Evolutionary conservation across 202 grass and related monocot genomes (phyloP), one percentile per base, ranked within the genome.

Genomic region (Eragrostis tef): DNA sequence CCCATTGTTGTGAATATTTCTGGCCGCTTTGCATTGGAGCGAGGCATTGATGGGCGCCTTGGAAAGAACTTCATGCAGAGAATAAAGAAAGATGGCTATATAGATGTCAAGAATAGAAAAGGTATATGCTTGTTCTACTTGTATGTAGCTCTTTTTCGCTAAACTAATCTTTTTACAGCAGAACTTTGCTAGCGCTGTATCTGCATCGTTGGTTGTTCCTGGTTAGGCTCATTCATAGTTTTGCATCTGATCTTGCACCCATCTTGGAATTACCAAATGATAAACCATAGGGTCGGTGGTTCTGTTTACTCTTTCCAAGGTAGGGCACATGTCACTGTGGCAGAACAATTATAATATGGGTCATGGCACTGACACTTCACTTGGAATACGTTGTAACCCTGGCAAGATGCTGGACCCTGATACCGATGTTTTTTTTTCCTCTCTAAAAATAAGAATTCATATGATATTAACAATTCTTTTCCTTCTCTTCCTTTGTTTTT

Each of bases 31-130:
- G 90, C 86, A 59, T 85, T 98, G 60, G 78, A 93, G 68, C 73
- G 86, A 84, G 92, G 92, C 46, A 98, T 98, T 20, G 82, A 91
- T 58, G 90, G 46, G n/a, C 84, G 82, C 15, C 78, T 98, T 50
- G 95, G 95, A n/a, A 90, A 88, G 77, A 84, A 92, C 24, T 98
- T 88, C 80, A 82, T 94, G 85, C 80, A 84, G 62, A 91, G 77
- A 86, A 93, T 98, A 74, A 88, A 87, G 41, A 88, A 83, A 85
- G 81, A 94, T 63, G 87, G 90, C 31, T 91, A 89, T 31, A 93
- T 94, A 71, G 92, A 98, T 84, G 88, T 94, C 34, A 94, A 68
- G 63, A 93, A 98, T 65, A 94, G 31, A 86, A 93, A 79, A 83
- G 92, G 95, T 94, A 64, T 14, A 73, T 20, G 10, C 43, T 75